These are phyloP conservation scores for Sambucus nigra DNA, from an alignment of 129 eudicot genomes.

Conservation along the genomic window DNA sequence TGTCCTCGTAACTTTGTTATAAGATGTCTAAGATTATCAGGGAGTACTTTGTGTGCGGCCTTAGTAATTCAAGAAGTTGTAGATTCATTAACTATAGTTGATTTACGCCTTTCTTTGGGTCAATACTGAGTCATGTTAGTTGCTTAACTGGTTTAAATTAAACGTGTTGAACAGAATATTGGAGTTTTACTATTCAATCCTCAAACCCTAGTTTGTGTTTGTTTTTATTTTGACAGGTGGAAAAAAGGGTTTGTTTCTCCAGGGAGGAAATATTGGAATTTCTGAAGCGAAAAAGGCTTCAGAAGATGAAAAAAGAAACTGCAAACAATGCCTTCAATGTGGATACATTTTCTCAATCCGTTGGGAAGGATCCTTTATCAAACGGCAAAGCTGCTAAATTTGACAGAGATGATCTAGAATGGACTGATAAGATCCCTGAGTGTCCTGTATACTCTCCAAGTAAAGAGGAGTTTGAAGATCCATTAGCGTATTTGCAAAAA, in stretches of 20 bases:
- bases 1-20: no score
- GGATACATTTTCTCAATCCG: slow-evolving; percentile 19
- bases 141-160: no score
- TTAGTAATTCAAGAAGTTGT: no score
- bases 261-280: slow-evolving; percentile 69
- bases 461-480: slow-evolving; percentile 87
- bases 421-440: slow-evolving; percentile 71
- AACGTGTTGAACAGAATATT: not conserved
- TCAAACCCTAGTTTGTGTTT: slow-evolving; percentile 7
- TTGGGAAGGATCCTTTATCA: slow-evolving; percentile 24
- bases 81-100: no score
- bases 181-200: not conserved
- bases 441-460: slow-evolving; percentile 82
- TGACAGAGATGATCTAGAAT: slow-evolving; percentile 42
- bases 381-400: slow-evolving; percentile 56
- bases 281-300: slow-evolving; percentile 81
- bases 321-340: slow-evolving; percentile 26
- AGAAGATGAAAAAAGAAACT: slow-evolving; percentile 42
- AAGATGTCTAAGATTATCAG: no score
- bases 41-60: no score
- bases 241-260: slow-evolving; percentile 82
- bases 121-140: no score
- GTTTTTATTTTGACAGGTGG: slow-evolving; percentile 79
- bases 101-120: no score
- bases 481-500: slow-evolving; percentile 72